Conservation (phyloP, 148 eudicot species). For the Rhododendron simsii region DNA sequence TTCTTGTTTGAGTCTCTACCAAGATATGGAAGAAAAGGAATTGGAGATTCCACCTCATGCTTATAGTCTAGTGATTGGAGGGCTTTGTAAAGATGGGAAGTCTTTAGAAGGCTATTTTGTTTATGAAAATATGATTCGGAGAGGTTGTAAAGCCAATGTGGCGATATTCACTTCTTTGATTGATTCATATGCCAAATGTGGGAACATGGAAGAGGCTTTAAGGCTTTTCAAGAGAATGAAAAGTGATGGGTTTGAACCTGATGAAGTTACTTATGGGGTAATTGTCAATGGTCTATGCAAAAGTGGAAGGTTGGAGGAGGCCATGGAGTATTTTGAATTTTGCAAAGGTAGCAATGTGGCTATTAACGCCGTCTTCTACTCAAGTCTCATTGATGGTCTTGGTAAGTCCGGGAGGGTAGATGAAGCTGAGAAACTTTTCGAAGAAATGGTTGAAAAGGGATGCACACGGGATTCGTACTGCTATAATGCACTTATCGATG, state of each 20-base stretch:
- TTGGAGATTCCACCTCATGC: conserved; percentile 82
- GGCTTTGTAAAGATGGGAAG: conserved; percentile 87
- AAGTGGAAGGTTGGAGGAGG: conserved; percentile 78
- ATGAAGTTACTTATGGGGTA: conserved; percentile 85
- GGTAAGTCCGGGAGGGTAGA: conserved; percentile 80
- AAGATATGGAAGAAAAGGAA: conserved; percentile 75
- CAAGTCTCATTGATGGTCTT: conserved; percentile 82
- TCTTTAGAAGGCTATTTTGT: conserved; percentile 52
- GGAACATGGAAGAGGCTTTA: conserved; percentile 65
- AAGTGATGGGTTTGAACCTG: conserved; percentile 61
- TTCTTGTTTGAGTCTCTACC: conserved; percentile 70
- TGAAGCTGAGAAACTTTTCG: conserved; percentile 73
- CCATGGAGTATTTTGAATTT: conserved; percentile 52
- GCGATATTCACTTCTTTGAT: conserved; percentile 80
- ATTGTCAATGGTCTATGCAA: conserved; percentile 79
- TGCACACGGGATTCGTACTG: conserved; percentile 89
- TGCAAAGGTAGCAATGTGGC: conserved; percentile 47
- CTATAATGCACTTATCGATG: conserved; percentile 84
- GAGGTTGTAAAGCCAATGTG: conserved; percentile 66
- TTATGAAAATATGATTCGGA: conserved; percentile 59
- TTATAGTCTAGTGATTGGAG: conserved; percentile 83
- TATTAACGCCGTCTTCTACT: conserved; percentile 58
- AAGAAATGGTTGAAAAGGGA: conserved; percentile 70
- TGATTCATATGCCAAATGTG: conserved; percentile 60
- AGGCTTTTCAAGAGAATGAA: conserved; percentile 63